These are phyloP conservation scores for Litchi chinensis DNA, from an alignment of 345 rosid species.

Conservation along the genomic window DNA sequence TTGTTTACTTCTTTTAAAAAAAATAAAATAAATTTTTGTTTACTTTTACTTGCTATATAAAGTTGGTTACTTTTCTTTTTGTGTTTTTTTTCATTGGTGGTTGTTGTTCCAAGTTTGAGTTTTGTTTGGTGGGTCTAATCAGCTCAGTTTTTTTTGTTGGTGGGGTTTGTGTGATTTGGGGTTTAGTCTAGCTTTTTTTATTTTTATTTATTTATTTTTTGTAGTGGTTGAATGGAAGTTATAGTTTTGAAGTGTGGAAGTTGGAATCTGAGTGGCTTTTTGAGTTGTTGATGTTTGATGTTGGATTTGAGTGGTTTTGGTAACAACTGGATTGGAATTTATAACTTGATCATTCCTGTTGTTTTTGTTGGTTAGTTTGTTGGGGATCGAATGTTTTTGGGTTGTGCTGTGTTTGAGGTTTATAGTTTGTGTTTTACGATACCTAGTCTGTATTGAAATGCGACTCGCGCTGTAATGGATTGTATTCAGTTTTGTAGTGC, in stretches of 20 bases:
- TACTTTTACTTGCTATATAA: neutral
- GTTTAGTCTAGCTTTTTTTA: neutral
- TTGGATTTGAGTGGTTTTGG: neutral
- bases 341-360: neutral
- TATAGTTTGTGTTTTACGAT: neutral
- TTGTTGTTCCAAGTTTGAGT: neutral
- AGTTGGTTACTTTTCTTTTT: neutral
- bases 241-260: neutral
- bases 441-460: neutral
- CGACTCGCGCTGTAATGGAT: neutral
- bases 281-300: neutral
- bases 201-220: too few species aligned
- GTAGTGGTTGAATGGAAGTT: neutral
- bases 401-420: too few species aligned
- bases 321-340: neutral
- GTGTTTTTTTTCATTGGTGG: neutral
- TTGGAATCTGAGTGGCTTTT: slow-evolving; percentile 1
- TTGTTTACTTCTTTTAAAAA: neutral
- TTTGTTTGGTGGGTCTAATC: neutral
- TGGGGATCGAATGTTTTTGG: too few species aligned
- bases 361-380: neutral
- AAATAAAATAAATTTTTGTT: neutral
- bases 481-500: neutral
- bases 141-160: too few species aligned
- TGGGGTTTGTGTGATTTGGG: neutral